Conservation (phyloP, 75 land plant species). For the Selaginella moellendorffii region DNA sequence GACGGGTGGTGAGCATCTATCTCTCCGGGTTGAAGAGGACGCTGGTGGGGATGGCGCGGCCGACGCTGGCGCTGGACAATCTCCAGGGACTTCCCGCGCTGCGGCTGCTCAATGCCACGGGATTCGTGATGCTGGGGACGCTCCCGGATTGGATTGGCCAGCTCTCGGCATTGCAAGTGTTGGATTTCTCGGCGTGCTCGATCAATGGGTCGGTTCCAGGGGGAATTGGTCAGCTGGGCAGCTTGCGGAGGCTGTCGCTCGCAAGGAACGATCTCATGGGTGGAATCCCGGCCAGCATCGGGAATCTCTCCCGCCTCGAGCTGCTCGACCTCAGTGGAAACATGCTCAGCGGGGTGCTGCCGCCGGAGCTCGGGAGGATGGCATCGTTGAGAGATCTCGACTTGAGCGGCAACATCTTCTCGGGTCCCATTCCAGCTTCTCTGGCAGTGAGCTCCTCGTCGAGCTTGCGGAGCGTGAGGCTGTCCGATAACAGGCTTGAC, state of each 20-base stretch:
- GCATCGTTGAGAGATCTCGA: neutral
- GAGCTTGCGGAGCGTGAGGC: conserved; percentile 13
- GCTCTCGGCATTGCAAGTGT: neutral
- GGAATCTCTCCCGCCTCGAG: conserved; percentile 10
- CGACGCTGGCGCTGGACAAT: neutral
- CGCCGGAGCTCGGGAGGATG: conserved; percentile 27
- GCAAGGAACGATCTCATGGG: conserved; percentile 13
- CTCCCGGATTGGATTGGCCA: neutral
- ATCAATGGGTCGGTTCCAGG: neutral
- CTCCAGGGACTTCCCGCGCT: neutral
- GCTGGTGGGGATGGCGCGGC: neutral
- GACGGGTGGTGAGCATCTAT: neutral
- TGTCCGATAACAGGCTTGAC: conserved; percentile 31
- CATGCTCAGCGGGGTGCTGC: conserved; percentile 25
- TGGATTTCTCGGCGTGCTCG: neutral
- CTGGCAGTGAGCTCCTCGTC: conserved; percentile 9
- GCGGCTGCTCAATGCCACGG: neutral
- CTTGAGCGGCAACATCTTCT: neutral
- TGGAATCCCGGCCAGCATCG: neutral
- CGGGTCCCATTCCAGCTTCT: neutral
- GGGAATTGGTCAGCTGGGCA: neutral
- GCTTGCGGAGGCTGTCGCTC: conserved; percentile 13
- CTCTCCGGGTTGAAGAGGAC: neutral
- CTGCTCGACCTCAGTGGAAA: conserved; percentile 36
- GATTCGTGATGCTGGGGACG: neutral